A percentile compares a stretch with the other conserved stretches of the same genome.
Conservation (phyloP, 345 rosid genomes). For the Hypericum androsaemum region DNA sequence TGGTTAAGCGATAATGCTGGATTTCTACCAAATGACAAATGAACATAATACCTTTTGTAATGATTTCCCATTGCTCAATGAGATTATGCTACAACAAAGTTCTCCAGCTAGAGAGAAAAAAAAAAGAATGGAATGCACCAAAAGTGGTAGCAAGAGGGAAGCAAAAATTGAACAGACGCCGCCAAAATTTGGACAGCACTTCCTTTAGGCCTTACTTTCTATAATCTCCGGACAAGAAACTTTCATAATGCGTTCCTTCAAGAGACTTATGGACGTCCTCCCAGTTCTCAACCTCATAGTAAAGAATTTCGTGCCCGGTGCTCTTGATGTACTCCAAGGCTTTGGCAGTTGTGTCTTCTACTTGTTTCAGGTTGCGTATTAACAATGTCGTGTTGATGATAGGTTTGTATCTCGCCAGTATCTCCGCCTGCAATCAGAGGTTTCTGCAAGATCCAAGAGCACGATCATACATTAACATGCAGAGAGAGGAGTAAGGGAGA, state of each 20-base stretch:
- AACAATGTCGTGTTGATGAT: conserved; percentile 52
- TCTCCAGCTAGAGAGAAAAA: too few relatives aligned
- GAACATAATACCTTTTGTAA: too few relatives aligned
- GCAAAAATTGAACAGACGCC: too few relatives aligned
- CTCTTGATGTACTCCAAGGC: conserved; percentile 76
- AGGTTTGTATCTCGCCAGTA: conserved; percentile 88
- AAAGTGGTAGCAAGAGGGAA: too few relatives aligned
- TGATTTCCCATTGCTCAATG: too few relatives aligned
- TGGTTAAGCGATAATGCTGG: too few relatives aligned
- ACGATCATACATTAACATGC: not conserved
- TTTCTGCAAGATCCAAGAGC: not conserved
- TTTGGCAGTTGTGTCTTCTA: conserved; percentile 54
- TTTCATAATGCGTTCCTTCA: conserved; percentile 55
- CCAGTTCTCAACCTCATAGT: conserved; percentile 82
- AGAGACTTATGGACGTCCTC: conserved; percentile 53
- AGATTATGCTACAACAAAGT: too few relatives aligned
- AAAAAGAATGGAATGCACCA: too few relatives aligned
- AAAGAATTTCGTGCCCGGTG: conserved; percentile 64
- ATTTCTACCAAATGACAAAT: too few relatives aligned
- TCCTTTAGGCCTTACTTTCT: conserved; percentile 28
- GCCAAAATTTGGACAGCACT: conserved; percentile 2
- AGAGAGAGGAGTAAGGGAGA: conserved; percentile 11
- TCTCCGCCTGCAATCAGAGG: conserved; percentile 68
- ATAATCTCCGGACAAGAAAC: conserved; percentile 43
- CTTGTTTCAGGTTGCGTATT: conserved; percentile 50